Evolutionary conservation across 805 yeast genomes (phyloP).

Genomic region (Saccharomycopsis microspora): DNA sequence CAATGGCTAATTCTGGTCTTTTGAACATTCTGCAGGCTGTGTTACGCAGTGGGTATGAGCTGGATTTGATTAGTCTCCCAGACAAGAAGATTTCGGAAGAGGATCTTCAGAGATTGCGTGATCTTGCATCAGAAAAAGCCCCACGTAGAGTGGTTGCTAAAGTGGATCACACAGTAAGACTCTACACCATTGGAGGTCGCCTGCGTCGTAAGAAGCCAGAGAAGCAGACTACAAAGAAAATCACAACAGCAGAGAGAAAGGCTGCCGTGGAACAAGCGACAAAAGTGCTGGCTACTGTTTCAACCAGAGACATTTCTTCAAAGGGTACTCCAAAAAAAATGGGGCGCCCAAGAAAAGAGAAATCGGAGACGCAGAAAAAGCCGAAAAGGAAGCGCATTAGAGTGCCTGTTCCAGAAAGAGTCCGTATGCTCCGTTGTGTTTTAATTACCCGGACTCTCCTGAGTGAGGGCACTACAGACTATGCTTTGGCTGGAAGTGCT

Average conservation of each 20-base stretch:
- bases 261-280: neutral
- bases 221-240: no score
- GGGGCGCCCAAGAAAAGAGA: neutral
- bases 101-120: slow-evolving; percentile 1
- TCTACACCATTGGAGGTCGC: neutral
- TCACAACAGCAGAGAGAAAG: neutral
- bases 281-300: neutral
- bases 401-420: neutral
- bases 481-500: no score
- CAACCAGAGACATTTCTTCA: no score
- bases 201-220: no score
- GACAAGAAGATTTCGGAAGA: neutral
- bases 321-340: neutral
- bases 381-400: neutral
- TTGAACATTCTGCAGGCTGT: no score
- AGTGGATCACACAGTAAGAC: neutral
- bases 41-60: neutral
- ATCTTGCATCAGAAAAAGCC: neutral
- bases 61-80: neutral
- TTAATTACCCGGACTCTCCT: slow-evolving; percentile 6
- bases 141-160: neutral
- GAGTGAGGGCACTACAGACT: neutral
- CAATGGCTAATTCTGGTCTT: no score
- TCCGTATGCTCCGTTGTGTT: no score
- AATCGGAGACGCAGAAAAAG: neutral